Percentiles rank a stretch among this genome's conserved stretches.
phyloP scores from a whole-genome alignment of 2,329 filamentous ascomycete species.

The Scolecobasidium constrictum region DNA sequence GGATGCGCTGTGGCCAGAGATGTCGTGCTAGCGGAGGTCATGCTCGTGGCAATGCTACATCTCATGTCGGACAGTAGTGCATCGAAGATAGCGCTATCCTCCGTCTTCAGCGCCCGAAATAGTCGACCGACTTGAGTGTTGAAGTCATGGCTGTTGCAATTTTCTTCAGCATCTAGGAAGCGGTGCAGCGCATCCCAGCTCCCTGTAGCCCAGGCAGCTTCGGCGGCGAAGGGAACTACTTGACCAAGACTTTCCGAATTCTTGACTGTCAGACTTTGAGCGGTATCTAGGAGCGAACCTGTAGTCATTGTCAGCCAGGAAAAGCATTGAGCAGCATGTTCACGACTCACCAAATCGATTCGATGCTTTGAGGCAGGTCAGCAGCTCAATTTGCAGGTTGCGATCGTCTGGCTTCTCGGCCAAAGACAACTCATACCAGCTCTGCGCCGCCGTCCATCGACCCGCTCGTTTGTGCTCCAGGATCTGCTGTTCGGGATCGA shows the following conservation, averaged over 20 bases:
- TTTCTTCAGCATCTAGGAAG: constrained; percentile 40
- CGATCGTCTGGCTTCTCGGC: constrained; percentile 66
- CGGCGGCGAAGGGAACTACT: constrained; percentile 73
- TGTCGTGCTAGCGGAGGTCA: constrained; percentile 66
- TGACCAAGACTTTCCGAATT: constrained; percentile 18
- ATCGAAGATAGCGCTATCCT: constrained; percentile 41
- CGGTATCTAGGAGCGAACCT: constrained; percentile 7
- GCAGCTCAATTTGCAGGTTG: constrained; percentile 69
- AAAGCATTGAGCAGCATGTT: no score
- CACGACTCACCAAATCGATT: constrained; percentile 68
- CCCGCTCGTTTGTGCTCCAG: constrained; percentile 88
- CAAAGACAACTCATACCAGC: constrained; percentile 91
- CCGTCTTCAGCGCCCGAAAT: constrained; percentile 48
- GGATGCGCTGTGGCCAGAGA: constrained; percentile 75
- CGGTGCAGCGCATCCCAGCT: constrained; percentile 67
- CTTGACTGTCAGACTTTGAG: constrained; percentile 5
- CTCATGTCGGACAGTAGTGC: constrained; percentile 53
- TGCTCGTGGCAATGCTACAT: constrained; percentile 57
- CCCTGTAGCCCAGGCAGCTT: constrained; percentile 83
- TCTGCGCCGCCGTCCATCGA: constrained; percentile 87
- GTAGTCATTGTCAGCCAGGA: constrained; percentile 30
- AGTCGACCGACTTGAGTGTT: constrained; percentile 68
- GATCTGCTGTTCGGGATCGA: constrained; percentile 91
- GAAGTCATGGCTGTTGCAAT: constrained; percentile 53
- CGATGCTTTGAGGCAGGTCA: constrained; percentile 87